Percentiles rank a stretch among this genome's conserved stretches.
phyloP scores from a whole-genome alignment of 73 alveolate genomes.

The Uronychia setigera region DNA sequence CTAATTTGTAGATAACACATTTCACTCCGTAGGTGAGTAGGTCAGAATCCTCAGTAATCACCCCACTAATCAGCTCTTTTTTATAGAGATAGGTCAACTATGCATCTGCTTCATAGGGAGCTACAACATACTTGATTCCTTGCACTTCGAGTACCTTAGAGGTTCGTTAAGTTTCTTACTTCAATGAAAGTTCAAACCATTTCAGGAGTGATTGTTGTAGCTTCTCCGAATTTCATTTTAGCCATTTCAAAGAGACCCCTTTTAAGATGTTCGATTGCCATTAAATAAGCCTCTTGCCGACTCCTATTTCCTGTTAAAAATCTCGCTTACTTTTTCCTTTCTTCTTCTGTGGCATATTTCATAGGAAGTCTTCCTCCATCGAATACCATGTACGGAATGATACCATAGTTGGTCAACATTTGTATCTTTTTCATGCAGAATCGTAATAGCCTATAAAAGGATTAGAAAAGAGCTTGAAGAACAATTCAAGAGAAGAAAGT shows the following conservation, averaged over 20 bases:
- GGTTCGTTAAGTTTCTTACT: no score
- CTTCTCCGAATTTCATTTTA: conserved; percentile 66
- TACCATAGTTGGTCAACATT: conserved; percentile 73
- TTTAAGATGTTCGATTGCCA: conserved; percentile 37
- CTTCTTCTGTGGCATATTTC: conserved; percentile 86
- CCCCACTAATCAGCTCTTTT: conserved; percentile 85
- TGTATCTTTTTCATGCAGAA: conserved; percentile 82
- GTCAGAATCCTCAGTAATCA: conserved; percentile 98
- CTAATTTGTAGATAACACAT: conserved; percentile 87
- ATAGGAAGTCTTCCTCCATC: conserved; percentile 98
- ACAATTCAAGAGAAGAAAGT: neutral
- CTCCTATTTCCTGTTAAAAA: conserved; percentile 32
- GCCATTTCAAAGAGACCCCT: conserved; percentile 79
- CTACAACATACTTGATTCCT: conserved; percentile 86
- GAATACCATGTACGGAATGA: conserved; percentile 92
- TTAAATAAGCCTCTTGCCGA: conserved; percentile 54
- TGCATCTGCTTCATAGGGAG: conserved; percentile 99
- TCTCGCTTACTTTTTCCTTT: conserved; percentile 79
- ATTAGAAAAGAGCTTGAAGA: no score
- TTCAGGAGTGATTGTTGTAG: conserved; percentile 83
- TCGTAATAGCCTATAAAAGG: conserved; percentile 75
- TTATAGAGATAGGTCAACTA: conserved; percentile 91
- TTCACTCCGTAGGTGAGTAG: conserved; percentile 95
- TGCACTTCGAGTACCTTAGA: conserved; percentile 11
- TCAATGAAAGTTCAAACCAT: conserved; percentile 60